Evolutionary conservation across 148 eudicot species (phyloP), one percentile per base, ranked within the genome.

Genomic region (Cornus suecica): DNA sequence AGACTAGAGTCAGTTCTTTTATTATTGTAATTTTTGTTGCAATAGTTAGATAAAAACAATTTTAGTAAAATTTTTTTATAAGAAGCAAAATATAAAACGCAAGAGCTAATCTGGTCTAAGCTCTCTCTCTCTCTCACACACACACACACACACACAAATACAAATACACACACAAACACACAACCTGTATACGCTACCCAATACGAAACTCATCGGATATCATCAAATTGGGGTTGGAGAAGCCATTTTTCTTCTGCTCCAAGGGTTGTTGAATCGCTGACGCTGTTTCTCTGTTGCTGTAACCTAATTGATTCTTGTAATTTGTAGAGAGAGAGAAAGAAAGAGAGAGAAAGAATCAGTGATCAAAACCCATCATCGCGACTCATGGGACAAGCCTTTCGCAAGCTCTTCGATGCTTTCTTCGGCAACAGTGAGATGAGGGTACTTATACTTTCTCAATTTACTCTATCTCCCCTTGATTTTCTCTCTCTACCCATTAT

Each of bases 371-470:
- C 42, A 37, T 37, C 42, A 37, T 42, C 77, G 54, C n/a, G n/a
- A n/a, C n/a, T 48, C 65, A 92, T 95, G 99, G 99, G 99, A 75
- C 98, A 91, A 95, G 97, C 93, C 66, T 91, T 95, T 84, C 94
- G 98, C 77, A 95, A 95, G 87, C 93, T 95, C 66, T 93, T 95
- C 74, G 99, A 95, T 74, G 70, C 98, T 67, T 95, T 95, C 93
- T 95, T 95, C 78, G 99, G 99, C 77, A 95, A 93, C 83, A 80
- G 93, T 51, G 98, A 95, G 87, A 93, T 93, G 99, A 84, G 99
- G 84, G 97, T 92, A 80, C 74, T 68, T 67, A 32, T 48, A 66
- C 69, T 42, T 22, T 58, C 69, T 20, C 34, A 31, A 14, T 56
- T 7, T 52, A 52, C 58, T 8, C 8, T 52, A 8, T 52, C 14